Evolutionary conservation across 352 stramenopile genomes (phyloP), one percentile per base, ranked within the genome.

Genomic region (Elongisporangium anandrum): DNA sequence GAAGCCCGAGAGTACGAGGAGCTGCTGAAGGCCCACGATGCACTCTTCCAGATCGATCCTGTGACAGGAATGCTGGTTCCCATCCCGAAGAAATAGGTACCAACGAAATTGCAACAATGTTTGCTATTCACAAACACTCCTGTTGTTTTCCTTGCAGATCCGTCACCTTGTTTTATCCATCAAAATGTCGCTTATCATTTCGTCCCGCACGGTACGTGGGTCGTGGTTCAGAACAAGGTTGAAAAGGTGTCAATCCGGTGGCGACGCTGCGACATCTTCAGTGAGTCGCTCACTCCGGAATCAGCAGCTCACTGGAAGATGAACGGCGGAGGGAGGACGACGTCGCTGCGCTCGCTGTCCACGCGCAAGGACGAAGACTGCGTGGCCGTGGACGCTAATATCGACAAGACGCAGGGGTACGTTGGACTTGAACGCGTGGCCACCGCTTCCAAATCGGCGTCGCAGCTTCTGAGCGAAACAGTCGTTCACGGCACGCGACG

Each of bases 1-100:
- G 79, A 91, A 57, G 80, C 85, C 0, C 54, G 61, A 1, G 75
- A 90, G 63, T 87, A 81, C 60, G 85, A 94, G 49, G 68, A 80
- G 19, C 63, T 77, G 24, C 62, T 90, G 10, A 66, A 72, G 38
- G 65, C 78, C 50, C 73, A 92, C 47, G 80, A 94, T 57, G 57
- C 85, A 17, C 78, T 84, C 63, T 90, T 81, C 54, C 61, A 50
- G 10, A 68, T 91, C 23, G 81, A 89, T 38, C 73, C 80, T 0
- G 53, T 52, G n/a, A 85, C 75, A 0, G 79, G 77, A 8, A 88
- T 84, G 52, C 64, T 94, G 39, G 63, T 84, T 34, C 78, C 79
- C 15, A 59, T 88, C 50, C 53, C 66, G 47, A 69, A 60, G 22
- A 41, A 41, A 41, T 41, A 41, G 29, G 29, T 41, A 41, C 9